Conservation (phyloP, 1,284 basidiomycete genomes). For the Pisolithus thermaeus region DNA sequence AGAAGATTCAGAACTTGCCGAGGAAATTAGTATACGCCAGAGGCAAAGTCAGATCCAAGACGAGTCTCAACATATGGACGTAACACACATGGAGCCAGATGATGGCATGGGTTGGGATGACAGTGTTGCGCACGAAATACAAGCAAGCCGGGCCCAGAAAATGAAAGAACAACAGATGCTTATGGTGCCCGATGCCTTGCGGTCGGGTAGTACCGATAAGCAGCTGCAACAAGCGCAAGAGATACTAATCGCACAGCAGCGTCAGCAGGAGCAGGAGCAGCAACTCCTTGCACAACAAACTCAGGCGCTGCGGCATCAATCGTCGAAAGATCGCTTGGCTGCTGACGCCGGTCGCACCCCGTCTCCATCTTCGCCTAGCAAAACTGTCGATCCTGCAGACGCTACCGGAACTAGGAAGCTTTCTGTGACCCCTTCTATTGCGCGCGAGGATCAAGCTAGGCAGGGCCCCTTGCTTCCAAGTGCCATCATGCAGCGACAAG, state of each 20-base stretch:
- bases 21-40: slow-evolving; percentile 36
- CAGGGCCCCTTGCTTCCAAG: slow-evolving; percentile 40
- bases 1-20: slow-evolving; percentile 57
- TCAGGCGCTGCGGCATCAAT: slow-evolving; percentile 22
- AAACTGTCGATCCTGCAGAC: slow-evolving; percentile 48
- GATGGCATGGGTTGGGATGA: slow-evolving; percentile 77
- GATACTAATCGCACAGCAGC: slow-evolving; percentile 14
- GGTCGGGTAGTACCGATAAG: slow-evolving; percentile 11
- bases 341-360: slow-evolving; percentile 14
- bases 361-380: slow-evolving; percentile 20
- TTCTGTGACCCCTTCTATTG: slow-evolving; percentile 72
- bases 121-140: slow-evolving; percentile 45
- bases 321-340: slow-evolving; percentile 21
- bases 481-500: slow-evolving; percentile 43
- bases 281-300: slow-evolving; percentile 25
- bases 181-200: slow-evolving; percentile 17
- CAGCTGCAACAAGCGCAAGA: slow-evolving; percentile 31
- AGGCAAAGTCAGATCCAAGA: slow-evolving; percentile 33
- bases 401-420: slow-evolving; percentile 66
- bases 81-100: slow-evolving; percentile 52
- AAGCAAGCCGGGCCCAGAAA: slow-evolving; percentile 28
- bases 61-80: slow-evolving; percentile 17
- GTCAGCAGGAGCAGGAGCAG: slow-evolving; percentile 22
- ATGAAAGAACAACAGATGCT: slow-evolving; percentile 17
- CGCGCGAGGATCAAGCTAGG: slow-evolving; percentile 43